These are phyloP conservation scores for Colletotrichum eleusines DNA, from an alignment of 2,329 filamentous ascomycete genomes.

Conservation along the genomic window DNA sequence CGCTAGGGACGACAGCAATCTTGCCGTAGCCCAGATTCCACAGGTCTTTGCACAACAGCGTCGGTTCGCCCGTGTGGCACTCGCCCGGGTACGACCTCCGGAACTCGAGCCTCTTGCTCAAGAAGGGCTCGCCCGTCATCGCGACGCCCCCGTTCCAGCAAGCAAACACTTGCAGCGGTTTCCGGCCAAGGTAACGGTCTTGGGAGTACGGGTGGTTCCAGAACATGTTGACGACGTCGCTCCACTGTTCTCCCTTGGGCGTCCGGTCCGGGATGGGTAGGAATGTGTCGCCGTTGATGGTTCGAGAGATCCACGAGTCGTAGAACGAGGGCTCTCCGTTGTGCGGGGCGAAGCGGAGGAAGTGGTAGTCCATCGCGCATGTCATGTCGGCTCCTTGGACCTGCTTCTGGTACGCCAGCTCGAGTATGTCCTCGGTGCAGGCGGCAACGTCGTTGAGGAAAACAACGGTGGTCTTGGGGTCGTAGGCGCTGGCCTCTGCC, in stretches of 20 bases:
- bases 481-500: slow-evolving; percentile 44
- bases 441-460: slow-evolving; percentile 67
- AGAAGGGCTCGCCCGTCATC: slow-evolving; percentile 61
- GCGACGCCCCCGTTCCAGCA: slow-evolving; percentile 71
- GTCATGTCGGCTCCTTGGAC: slow-evolving; percentile 66
- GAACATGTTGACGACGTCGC: slow-evolving; percentile 63
- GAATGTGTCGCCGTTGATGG: slow-evolving; percentile 65
- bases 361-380: slow-evolving; percentile 71
- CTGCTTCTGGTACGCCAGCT: slow-evolving; percentile 58
- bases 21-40: slow-evolving; percentile 63
- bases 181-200: slow-evolving; percentile 49
- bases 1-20: slow-evolving; percentile 67
- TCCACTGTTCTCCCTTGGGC: slow-evolving; percentile 59
- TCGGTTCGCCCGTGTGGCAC: slow-evolving; percentile 67
- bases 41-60: slow-evolving; percentile 68
- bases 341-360: slow-evolving; percentile 45
- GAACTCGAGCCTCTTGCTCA: slow-evolving; percentile 57
- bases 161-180: slow-evolving; percentile 69
- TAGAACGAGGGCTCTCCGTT: slow-evolving; percentile 61
- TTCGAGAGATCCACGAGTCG: slow-evolving; percentile 67
- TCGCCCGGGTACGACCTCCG: slow-evolving; percentile 55
- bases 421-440: slow-evolving; percentile 67
- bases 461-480: slow-evolving; percentile 55
- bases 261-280: slow-evolving; percentile 59
- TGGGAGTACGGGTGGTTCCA: slow-evolving; percentile 59